These are phyloP conservation scores for Nematocida parisii DNA, from an alignment of 371 early-diverging fungal genomes.

Conservation along the genomic window DNA sequence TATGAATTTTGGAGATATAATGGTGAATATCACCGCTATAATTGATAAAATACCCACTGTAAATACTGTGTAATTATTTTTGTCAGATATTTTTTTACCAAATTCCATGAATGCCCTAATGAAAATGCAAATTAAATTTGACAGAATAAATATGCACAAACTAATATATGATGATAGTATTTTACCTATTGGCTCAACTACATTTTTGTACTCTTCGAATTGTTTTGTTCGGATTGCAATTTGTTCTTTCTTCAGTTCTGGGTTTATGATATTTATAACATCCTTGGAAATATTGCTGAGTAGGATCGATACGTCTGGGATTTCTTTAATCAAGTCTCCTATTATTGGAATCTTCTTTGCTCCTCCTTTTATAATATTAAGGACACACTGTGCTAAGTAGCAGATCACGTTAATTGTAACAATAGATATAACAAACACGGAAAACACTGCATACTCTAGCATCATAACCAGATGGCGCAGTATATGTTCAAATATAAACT, in stretches of 20 bases:
- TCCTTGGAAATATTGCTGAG: background rate
- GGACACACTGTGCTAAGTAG: background rate
- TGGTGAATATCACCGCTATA: background rate
- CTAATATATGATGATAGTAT: background rate
- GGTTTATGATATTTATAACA: background rate
- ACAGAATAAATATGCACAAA: background rate
- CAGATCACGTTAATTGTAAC: background rate
- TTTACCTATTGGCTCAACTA: background rate
- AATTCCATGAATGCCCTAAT: background rate
- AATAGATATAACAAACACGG: background rate
- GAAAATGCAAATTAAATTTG: background rate
- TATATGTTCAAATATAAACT: background rate
- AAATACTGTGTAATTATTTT: constrained; percentile 2
- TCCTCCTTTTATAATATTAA: background rate
- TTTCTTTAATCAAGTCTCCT: background rate
- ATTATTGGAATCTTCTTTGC: background rate
- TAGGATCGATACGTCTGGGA: background rate
- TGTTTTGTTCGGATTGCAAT: background rate
- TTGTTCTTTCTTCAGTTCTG: background rate
- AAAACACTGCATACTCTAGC: background rate
- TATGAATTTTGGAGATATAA: background rate
- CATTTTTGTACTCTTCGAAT: background rate
- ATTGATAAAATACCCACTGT: background rate
- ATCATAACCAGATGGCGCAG: background rate
- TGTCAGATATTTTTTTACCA: background rate